Base-by-base conservation (phyloP, 495 filamentous ascomycete genomes). In the Trypethelium eluteriae region DNA sequence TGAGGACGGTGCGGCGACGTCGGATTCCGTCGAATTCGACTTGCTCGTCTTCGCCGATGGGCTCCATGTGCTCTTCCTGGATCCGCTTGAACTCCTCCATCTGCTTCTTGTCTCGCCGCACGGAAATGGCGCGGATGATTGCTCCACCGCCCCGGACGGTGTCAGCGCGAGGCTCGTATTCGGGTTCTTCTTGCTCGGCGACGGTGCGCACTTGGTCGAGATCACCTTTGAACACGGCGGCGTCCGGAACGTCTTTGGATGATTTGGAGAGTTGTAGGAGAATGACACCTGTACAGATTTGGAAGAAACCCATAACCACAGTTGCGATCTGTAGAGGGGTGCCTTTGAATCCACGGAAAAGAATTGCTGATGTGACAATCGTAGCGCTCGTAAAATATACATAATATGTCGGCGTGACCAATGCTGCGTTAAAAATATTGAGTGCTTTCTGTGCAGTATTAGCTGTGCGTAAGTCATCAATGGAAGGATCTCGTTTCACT, bases 391-490 rank as follows among this genome's bases (percentile, higher is more conserved):
- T 98, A 76, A 98, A 98, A 80, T 91, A 92, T 68, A 98, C 94
- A 74, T 98, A 98, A 78, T 98, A 98, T 3, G 94, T 98, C 0
- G 94, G 94, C 0, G 94, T 98, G 63, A 98, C 94, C 66, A 98
- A 84, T 1, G 94, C 94, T 38, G 94, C 95, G 73, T 98, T 98
- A 81, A 94, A 98, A 59, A 98, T 72, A 75, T 98, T 98, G 49
- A 98, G 83, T 18, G 94, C 94, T 97, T 98, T 98, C 94, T 98
- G 78, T 70, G 32, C 70, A 39, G 44, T n/a, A 18, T 11, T 16
- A 70, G 82, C 68, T 82, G 76, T 41, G 64, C 25, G 25, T 59
- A 25, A 25, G 25, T 25, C 25, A 25, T 25, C 25, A 25, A 25
- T 25, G 25, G 25, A 25, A 25, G 1, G 25, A 25, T 25, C 25